Percentiles rank a stretch among this genome's conserved stretches.
phyloP scores from a whole-genome alignment of 163 green algal species.

The Prototheca cutis region DNA sequence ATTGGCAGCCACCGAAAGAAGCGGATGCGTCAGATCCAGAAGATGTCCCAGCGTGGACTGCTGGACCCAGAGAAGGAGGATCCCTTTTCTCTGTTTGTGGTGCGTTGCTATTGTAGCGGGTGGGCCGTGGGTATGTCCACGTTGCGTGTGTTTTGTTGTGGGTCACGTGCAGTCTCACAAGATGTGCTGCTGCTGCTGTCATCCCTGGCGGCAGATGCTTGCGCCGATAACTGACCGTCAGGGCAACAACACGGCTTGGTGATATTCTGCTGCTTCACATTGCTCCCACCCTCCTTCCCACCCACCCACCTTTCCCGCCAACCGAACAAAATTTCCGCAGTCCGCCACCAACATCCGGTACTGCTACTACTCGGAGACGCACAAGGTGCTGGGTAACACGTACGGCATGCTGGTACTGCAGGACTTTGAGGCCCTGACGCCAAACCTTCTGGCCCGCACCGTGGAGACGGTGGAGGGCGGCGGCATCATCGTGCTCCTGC shows the following conservation, averaged over 20 bases:
- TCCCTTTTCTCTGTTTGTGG: conserved; percentile 91
- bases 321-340: too few relatives aligned
- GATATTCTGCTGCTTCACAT: too few relatives aligned
- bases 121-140: too few relatives aligned
- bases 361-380: conserved; percentile 95
- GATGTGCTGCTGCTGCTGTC: too few relatives aligned
- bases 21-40: conserved; percentile 93
- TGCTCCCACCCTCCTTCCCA: background rate
- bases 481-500: conserved; percentile 84
- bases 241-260: too few relatives aligned
- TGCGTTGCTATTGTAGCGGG: too few relatives aligned
- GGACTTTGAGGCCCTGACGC: conserved; percentile 96
- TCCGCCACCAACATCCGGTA: conserved; percentile 94
- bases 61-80: conserved; percentile 94
- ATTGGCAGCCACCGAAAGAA: conserved; percentile 91
- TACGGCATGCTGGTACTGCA: conserved; percentile 98
- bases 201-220: too few relatives aligned
- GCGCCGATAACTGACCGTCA: too few relatives aligned
- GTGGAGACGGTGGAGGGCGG: conserved; percentile 97
- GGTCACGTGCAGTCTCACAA: too few relatives aligned
- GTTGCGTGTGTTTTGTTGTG: too few relatives aligned
- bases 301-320: background rate
- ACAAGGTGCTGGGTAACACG: conserved; percentile 97
- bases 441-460: conserved; percentile 91
- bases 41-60: conserved; percentile 77